Conservation (phyloP, 2,329 filamentous ascomycete genomes). For the Clonostachys rosea region DNA sequence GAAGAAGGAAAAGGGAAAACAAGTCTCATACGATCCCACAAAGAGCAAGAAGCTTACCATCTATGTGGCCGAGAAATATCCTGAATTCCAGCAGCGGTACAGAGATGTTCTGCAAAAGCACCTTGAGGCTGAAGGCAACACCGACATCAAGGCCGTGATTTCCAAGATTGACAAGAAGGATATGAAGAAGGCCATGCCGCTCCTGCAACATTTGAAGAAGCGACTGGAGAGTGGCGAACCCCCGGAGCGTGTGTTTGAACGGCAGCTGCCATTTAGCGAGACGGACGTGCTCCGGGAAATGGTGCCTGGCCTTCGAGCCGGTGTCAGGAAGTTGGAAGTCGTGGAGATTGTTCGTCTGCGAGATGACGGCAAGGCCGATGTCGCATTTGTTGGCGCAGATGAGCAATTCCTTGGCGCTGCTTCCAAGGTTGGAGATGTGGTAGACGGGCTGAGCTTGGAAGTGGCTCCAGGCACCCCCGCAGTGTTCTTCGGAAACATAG, state of each 20-base stretch:
- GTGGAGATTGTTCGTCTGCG: slow-evolving; percentile 4
- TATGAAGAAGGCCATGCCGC: slow-evolving; percentile 98
- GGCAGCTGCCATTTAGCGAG: slow-evolving; percentile 87
- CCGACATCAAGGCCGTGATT: slow-evolving; percentile 72
- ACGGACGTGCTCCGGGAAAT: slow-evolving; percentile 70
- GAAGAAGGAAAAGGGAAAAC: slow-evolving; percentile 91
- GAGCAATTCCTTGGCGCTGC: slow-evolving; percentile 1
- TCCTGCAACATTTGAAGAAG: slow-evolving; percentile 83
- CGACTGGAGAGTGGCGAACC: slow-evolving; percentile 69
- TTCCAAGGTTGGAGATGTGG: slow-evolving; percentile 3
- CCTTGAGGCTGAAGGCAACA: slow-evolving; percentile 57
- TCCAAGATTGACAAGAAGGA: slow-evolving; percentile 78
- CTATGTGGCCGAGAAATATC: slow-evolving; percentile 75
- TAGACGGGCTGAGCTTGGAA: neutral
- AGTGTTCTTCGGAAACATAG: too few relatives aligned
- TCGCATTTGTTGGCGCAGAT: slow-evolving; percentile 1
- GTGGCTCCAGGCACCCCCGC: too few relatives aligned
- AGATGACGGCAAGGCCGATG: slow-evolving; percentile 4
- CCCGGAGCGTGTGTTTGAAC: slow-evolving; percentile 67
- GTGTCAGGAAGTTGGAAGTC: slow-evolving; percentile 3
- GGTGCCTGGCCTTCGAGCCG: slow-evolving; percentile 56
- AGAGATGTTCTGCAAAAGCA: slow-evolving; percentile 72
- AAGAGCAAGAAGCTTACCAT: slow-evolving; percentile 89
- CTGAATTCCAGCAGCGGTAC: slow-evolving; percentile 88
- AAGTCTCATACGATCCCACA: slow-evolving; percentile 78